Conservation (phyloP, 2,329 filamentous ascomycete genomes). For the Diplodia scrobiculata region DNA sequence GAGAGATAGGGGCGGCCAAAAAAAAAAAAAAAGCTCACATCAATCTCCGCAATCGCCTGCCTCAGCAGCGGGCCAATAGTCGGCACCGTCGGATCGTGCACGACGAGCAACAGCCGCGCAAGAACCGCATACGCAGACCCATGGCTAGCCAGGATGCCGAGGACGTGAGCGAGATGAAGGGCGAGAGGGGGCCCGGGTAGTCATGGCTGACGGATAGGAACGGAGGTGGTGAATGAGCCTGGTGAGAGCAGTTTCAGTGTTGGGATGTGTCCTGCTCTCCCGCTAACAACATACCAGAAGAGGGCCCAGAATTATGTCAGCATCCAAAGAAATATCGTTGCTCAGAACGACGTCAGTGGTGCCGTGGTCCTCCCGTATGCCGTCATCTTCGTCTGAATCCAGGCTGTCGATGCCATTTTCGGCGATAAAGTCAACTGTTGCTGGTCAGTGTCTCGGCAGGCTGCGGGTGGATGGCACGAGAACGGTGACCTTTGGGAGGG, state of each 20-base stretch:
- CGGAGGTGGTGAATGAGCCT: not conserved
- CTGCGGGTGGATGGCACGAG: not conserved
- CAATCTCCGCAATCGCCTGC: conserved; percentile 39
- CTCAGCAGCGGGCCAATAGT: conserved; percentile 42
- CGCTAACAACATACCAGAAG: not conserved
- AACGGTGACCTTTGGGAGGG: not conserved
- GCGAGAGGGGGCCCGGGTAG: not conserved
- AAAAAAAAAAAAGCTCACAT: conserved; percentile 31
- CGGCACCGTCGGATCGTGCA: conserved; percentile 44
- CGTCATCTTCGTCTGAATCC: not conserved
- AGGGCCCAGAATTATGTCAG: conserved; percentile 4
- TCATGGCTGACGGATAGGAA: not conserved
- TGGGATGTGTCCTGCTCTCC: too few species aligned
- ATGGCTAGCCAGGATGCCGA: conserved; percentile 8
- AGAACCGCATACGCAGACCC: conserved; percentile 39
- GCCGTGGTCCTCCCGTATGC: not conserved
- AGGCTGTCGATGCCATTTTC: not conserved
- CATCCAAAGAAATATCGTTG: not conserved
- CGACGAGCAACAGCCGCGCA: conserved; percentile 41
- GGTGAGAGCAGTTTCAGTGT: not conserved
- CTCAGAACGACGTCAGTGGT: not conserved
- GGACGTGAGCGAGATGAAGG: not conserved
- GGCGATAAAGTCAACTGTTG: conserved; percentile 1
- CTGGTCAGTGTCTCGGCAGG: not conserved
- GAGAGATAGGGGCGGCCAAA: too few species aligned